Evolutionary conservation across 2,329 filamentous ascomycete species (phyloP), one percentile per base, ranked within the genome.

Genomic region (Phaeosphaeriaceae sp.): DNA sequence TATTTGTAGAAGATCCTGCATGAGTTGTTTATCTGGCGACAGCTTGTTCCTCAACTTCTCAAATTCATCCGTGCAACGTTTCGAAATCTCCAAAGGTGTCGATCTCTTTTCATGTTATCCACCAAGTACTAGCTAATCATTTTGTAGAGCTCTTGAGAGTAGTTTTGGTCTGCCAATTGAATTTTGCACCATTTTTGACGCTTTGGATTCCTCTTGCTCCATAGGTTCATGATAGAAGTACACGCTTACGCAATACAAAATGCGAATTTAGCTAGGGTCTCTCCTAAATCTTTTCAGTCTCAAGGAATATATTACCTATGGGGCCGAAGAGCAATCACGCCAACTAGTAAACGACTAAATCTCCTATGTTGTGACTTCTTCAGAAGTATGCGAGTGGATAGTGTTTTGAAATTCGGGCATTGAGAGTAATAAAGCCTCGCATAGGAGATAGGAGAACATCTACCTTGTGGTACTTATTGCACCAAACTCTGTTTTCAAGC

Each of bases 211-310:
- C 15, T 15, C 20, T 26, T 42, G 32, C 56, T 59, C 23, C 45
- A 17, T 3, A 52, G 55, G 1, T 5, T 6, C 15, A 33, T 20
- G 9, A 23, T 49, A 3, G 45, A 36, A 1, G 41, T 51, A 42
- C 58, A 64, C 2, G 55, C 28, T 26, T 52, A 62, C 12, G 58
- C 34, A 9, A 63, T 54, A 1, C 36, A 46, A 2, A 54, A 23
- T 1, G 45, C 60, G 9, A 65, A 30, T 30, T 63, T n/a, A n/a
- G n/a, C n/a, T n/a, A n/a, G n/a, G n/a, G n/a, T n/a, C n/a, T n/a
- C n/a, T n/a, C n/a, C n/a, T n/a, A n/a, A n/a, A n/a, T n/a, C n/a
- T n/a, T n/a, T n/a, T n/a, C n/a, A n/a, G n/a, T n/a, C n/a, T n/a
- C n/a, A n/a, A n/a, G n/a, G n/a, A n/a, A n/a, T n/a, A n/a, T n/a